phyloP scores from a whole-genome alignment of 2,329 filamentous ascomycete genomes.

The Colletotrichum sp. region DNA sequence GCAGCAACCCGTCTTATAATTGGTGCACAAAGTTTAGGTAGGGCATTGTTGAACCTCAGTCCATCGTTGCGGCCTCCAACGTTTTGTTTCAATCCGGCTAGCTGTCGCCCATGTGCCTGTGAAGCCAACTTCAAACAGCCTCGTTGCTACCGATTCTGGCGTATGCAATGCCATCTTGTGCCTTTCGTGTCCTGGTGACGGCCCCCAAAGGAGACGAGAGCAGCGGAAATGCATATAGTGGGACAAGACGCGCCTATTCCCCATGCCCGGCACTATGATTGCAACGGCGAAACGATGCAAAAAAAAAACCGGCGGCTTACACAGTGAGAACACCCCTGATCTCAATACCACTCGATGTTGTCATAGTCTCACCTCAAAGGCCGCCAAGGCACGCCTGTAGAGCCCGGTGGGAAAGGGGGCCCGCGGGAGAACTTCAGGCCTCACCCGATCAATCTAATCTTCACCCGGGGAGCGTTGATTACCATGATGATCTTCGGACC shows the following conservation, averaged over 20 bases:
- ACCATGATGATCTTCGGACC: background rate
- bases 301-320: background rate
- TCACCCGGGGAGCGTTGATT: background rate
- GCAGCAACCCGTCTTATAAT: background rate
- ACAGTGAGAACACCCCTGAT: background rate
- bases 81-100: background rate
- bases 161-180: background rate
- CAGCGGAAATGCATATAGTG: background rate
- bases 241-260: background rate
- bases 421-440: background rate
- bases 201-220: background rate
- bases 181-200: background rate
- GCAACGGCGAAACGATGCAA: background rate
- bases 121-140: background rate
- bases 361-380: constrained; percentile 1
- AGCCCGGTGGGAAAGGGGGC: background rate
- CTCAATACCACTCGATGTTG: background rate
- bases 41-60: background rate
- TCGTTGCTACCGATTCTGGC: background rate
- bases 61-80: background rate
- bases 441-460: background rate
- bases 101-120: background rate
- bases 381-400: background rate
- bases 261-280: background rate
- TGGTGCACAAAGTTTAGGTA: background rate